phyloP scores from a whole-genome alignment of 495 filamentous ascomycete species.

The Elaphomyces granulatus region DNA sequence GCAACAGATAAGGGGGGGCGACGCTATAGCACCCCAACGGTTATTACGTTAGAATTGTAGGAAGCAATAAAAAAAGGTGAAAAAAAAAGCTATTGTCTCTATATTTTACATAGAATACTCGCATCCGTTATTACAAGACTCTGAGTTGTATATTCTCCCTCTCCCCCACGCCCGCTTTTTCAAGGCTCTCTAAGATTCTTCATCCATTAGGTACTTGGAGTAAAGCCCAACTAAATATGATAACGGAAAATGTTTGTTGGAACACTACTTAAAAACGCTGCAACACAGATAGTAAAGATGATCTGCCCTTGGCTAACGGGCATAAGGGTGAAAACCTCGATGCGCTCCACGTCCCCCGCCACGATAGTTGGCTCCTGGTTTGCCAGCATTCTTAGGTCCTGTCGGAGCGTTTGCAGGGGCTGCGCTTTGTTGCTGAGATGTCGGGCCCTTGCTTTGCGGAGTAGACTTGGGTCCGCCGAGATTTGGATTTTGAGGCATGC shows the following conservation, averaged over 20 bases:
- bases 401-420: constrained; percentile 91
- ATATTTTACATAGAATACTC: neutral
- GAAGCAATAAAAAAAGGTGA: no score
- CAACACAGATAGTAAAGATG: neutral
- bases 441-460: constrained; percentile 18
- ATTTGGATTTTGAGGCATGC: constrained; percentile 20
- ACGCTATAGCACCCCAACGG: no score
- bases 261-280: no score
- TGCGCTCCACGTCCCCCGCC: constrained; percentile 66
- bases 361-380: constrained; percentile 86
- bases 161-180: no score
- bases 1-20: no score
- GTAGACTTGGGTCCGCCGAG: constrained; percentile 13
- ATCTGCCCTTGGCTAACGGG: constrained; percentile 15
- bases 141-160: neutral
- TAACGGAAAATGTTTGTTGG: no score
- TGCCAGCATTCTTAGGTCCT: constrained; percentile 89
- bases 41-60: no score
- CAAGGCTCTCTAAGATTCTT: no score
- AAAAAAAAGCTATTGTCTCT: no score
- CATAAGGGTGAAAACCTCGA: constrained; percentile 73
- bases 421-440: constrained; percentile 47
- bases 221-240: no score
- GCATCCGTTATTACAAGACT: neutral
- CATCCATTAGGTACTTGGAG: no score